Conservation (phyloP, 164 flowering plant species). For the Vitis rupestris region DNA sequence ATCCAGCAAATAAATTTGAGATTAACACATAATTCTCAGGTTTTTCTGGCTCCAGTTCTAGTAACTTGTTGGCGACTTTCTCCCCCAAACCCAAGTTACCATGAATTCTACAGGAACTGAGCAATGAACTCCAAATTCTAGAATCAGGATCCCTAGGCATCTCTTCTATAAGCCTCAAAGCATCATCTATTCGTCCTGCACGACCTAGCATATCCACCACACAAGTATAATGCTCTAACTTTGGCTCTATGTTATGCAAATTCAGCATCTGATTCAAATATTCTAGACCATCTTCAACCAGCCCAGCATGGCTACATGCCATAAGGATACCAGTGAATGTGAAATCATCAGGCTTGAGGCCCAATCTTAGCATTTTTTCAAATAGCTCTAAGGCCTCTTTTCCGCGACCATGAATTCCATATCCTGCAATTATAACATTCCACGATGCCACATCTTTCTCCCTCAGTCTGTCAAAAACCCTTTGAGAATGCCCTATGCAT, state of each 20-base stretch:
- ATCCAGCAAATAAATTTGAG: constrained; percentile 61
- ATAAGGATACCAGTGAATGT: constrained; percentile 51
- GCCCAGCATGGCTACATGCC: constrained; percentile 63
- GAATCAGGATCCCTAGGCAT: constrained; percentile 62
- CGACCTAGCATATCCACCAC: constrained; percentile 69
- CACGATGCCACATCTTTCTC: constrained; percentile 50
- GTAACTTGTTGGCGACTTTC: constrained; percentile 38
- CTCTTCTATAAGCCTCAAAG: constrained; percentile 39
- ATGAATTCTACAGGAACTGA: constrained; percentile 55
- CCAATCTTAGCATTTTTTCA: constrained; percentile 38
- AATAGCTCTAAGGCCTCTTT: constrained; percentile 44
- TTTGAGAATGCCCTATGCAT: constrained; percentile 40
- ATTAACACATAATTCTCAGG: constrained; percentile 47
- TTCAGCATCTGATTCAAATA: constrained; percentile 30
- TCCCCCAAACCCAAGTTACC: constrained; percentile 42
- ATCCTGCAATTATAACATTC: constrained; percentile 59
- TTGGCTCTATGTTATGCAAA: constrained; percentile 37
- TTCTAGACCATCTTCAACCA: constrained; percentile 42
- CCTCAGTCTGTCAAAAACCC: constrained; percentile 37
- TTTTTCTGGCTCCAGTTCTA: constrained; percentile 49
- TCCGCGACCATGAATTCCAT: constrained; percentile 61
- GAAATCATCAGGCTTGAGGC: constrained; percentile 45
- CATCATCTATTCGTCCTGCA: constrained; percentile 52
- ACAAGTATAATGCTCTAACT: constrained; percentile 64
- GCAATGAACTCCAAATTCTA: constrained; percentile 62